phyloP scores from a whole-genome alignment of 192 early-diverging fungal species.

The Endogone sp. region DNA sequence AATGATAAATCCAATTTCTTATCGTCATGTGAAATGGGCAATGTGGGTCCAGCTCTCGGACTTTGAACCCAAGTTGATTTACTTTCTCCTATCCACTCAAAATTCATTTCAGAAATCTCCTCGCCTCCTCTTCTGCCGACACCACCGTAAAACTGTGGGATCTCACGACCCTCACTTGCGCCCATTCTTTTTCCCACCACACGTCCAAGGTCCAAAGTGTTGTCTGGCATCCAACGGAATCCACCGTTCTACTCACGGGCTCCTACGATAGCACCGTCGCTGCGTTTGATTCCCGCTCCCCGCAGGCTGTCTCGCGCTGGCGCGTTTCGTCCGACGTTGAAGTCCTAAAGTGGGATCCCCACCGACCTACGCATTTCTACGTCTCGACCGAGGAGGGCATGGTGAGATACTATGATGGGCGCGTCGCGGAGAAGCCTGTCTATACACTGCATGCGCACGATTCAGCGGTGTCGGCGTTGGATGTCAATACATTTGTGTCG shows the following conservation, averaged over 20 bases:
- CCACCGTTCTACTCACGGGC: slow-evolving; percentile 85
- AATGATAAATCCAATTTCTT: neutral
- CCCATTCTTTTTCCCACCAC: slow-evolving; percentile 83
- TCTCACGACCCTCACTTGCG: slow-evolving; percentile 64
- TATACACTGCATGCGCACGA: slow-evolving; percentile 95
- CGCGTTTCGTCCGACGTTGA: slow-evolving; percentile 84
- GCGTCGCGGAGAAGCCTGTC: slow-evolving; percentile 53
- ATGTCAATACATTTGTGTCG: slow-evolving; percentile 72
- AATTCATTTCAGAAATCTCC: slow-evolving; percentile 52
- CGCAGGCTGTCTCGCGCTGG: slow-evolving; percentile 66
- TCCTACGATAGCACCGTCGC: slow-evolving; percentile 87
- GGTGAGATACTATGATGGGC: slow-evolving; percentile 86
- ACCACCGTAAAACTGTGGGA: slow-evolving; percentile 99
- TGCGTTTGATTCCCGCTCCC: slow-evolving; percentile 91
- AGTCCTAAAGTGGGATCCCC: slow-evolving; percentile 87
- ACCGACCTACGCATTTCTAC: slow-evolving; percentile 71
- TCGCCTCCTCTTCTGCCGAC: slow-evolving; percentile 94
- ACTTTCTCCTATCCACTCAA: neutral
- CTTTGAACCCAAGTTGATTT: neutral
- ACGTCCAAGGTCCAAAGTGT: slow-evolving; percentile 87
- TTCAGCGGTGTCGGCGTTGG: slow-evolving; percentile 81
- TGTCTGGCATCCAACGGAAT: slow-evolving; percentile 86
- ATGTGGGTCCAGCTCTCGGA: too few relatives aligned
- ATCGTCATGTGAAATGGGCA: too few relatives aligned
- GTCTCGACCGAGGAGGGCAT: slow-evolving; percentile 90